Base-by-base conservation (phyloP, 1,139 yeast species). In the Dujonia santamariae region DNA sequence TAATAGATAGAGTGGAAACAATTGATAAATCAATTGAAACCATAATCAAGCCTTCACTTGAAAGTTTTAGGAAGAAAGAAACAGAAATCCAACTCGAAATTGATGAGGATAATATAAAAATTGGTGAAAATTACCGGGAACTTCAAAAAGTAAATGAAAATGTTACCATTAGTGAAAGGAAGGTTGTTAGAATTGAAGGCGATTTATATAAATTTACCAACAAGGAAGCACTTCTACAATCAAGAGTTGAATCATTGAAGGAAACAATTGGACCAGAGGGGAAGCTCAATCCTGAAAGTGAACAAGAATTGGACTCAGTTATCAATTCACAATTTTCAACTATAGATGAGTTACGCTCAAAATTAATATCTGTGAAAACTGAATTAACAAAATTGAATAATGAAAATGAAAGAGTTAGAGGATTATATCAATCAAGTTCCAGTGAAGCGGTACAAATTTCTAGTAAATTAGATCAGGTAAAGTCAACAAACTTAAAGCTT, bases 371-470 rank as follows among this genome's bases (percentile, higher is more conserved):
- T 3, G 47, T 69, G 16, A 45, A 46, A 11, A 42, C 40, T 2
- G 70, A 59, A 37, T 56, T 58, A 35, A 46, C 49, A 1, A 50
- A 51, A 22, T 47, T 63, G 18, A 46, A 48, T 5, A 44, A 44
- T 3, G 67, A 60, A 32, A 66, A 67, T 38, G 81, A 76, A 21
- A 34, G 43, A 0, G 47, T 70, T 7, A 59, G 87, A 39, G 43
- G 44, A 2, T 50, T 65, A 30, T 82, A 82, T 48, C 88, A 80
- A 52, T 46, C 50, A 5, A 58, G 59, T 20, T 79, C 86, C 0
- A 58, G 78, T 0, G 58, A 56, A 14, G 87, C 87, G 0, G 83
- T 80, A 1, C 75, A 71, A 30, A 47, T 63, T 22, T 67, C 83
- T 1, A 49, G 53, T 0, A 44, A 45, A 14, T 45, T 72, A 6